Evolutionary conservation across 495 filamentous ascomycete genomes (phyloP), one percentile per base, ranked within the genome.

Genomic region (Cudoniella acicularis): DNA sequence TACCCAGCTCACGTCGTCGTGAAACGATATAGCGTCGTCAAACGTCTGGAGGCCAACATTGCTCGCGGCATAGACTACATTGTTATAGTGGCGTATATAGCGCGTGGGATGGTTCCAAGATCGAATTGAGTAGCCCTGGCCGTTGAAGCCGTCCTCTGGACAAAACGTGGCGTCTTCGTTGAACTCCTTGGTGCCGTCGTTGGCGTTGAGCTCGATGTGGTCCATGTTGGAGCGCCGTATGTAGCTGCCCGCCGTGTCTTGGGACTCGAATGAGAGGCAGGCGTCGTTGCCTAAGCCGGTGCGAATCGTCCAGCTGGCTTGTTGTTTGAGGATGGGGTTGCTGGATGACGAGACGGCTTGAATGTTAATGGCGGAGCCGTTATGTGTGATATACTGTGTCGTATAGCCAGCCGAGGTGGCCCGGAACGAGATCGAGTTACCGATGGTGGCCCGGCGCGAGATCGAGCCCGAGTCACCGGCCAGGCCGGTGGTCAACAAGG

Each of bases 31-130:
- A 0, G 75, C 57, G 6, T 70, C 62, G 57, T 84, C 81, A 57
- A 82, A 84, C 0, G 65, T 66, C 21, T 82, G 59, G 21, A 77
- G 69, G 47, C 80, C 80, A 18, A 80, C 81, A 23, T 84, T 78
- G 64, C 74, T 82, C 24, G 77, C 81, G 22, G 63, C 59, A 49
- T 83, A 82, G 1, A 65, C 67, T 4, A 72, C 64, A 27, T 79
- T 74, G 21, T 61, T 52, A 64, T 76, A 82, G 59, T 84, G 81
- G 43, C 81, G 75, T 69, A 80, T 73, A 55, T 68, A 82, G 49
- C 80, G 75, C 10, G 81, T 82, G 10, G 81, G 80, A 64, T 82
- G 82, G 64, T 70, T 77, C 80, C 80, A 84, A 10, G 79, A 72
- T 22, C 78, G 76, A 50, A 84, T 65, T 13, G 79, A 72, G 63